A percentile compares a stretch with the other conserved stretches of the same genome.
phyloP scores from a whole-genome alignment of 176 grass and related monocot species.

The Carex kokanica region DNA sequence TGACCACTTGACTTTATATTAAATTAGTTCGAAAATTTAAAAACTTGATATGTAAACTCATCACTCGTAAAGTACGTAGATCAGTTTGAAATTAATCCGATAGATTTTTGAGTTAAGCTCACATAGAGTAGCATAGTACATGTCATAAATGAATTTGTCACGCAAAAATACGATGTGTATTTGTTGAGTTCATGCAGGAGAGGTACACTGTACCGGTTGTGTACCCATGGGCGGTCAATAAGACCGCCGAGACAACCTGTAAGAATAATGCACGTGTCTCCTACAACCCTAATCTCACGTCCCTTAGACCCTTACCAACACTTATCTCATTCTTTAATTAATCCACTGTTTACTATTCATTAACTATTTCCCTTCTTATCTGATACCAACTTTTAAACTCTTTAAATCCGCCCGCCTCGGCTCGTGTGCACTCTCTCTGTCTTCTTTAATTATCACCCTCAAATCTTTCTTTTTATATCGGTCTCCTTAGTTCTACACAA shows the following conservation, averaged over 20 bases:
- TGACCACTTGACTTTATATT: too few species aligned
- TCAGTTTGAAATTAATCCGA: too few species aligned
- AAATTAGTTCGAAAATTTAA: too few species aligned
- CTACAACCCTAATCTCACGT: constrained; percentile 22
- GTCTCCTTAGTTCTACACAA: constrained; percentile 26
- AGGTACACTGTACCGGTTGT: constrained; percentile 17
- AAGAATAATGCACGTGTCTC: constrained; percentile 5
- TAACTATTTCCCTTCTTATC: constrained; percentile 24
- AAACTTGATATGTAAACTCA: too few species aligned
- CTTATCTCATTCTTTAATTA: constrained; percentile 11
- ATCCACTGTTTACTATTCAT: constrained; percentile 9
- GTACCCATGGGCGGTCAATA: constrained; percentile 11
- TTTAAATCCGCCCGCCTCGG: constrained; percentile 41
- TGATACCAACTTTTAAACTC: constrained; percentile 14
- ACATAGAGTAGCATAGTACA: too few species aligned
- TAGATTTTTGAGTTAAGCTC: too few species aligned
- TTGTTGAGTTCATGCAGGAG: neutral
- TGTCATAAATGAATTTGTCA: neutral
- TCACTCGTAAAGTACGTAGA: too few species aligned
- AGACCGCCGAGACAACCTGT: constrained; percentile 18
- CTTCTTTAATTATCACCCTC: neutral
- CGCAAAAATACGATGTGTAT: neutral
- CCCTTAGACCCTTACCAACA: neutral
- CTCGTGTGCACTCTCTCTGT: constrained; percentile 29
- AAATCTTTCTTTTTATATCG: constrained; percentile 33